Conservation (phyloP, 192 early-diverging fungal genomes). For the Podila verticillata region DNA sequence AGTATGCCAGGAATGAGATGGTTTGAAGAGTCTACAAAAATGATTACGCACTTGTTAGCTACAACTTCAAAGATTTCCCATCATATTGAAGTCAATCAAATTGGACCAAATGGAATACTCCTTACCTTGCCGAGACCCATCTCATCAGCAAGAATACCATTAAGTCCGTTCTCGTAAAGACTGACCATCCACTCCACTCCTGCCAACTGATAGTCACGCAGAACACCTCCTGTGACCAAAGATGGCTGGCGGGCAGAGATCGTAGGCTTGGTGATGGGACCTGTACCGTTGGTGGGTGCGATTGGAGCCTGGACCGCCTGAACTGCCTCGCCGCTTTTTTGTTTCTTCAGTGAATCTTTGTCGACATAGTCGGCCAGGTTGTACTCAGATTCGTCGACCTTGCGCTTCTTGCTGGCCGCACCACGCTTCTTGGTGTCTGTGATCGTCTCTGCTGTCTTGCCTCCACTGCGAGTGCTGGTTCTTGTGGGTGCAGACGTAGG, state of each 20-base stretch:
- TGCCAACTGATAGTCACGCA: constrained; percentile 94
- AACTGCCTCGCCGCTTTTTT: constrained; percentile 26
- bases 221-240: constrained; percentile 82
- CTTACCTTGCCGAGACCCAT: constrained; percentile 91
- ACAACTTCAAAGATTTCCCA: no score
- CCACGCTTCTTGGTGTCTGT: neutral
- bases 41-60: neutral
- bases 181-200: constrained; percentile 97
- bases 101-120: no score
- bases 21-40: constrained; percentile 85
- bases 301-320: constrained; percentile 4
- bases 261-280: constrained; percentile 31
- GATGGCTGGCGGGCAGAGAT: constrained; percentile 81
- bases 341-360: constrained; percentile 50
- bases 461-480: neutral
- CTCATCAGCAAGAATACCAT: constrained; percentile 96
- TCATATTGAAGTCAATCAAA: no score
- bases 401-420: constrained; percentile 58
- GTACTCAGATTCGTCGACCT: constrained; percentile 57
- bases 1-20: constrained; percentile 86
- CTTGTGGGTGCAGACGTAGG: neutral
- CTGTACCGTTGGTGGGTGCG: constrained; percentile 13
- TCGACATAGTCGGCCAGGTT: constrained; percentile 61
- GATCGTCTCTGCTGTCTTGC: constrained; percentile 13
- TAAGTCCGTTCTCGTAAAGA: constrained; percentile 95